A percentile compares a stretch with the other conserved stretches of the same genome.
phyloP scores from a whole-genome alignment of 2,329 filamentous ascomycete species.

The Colletotrichum eleusines region DNA sequence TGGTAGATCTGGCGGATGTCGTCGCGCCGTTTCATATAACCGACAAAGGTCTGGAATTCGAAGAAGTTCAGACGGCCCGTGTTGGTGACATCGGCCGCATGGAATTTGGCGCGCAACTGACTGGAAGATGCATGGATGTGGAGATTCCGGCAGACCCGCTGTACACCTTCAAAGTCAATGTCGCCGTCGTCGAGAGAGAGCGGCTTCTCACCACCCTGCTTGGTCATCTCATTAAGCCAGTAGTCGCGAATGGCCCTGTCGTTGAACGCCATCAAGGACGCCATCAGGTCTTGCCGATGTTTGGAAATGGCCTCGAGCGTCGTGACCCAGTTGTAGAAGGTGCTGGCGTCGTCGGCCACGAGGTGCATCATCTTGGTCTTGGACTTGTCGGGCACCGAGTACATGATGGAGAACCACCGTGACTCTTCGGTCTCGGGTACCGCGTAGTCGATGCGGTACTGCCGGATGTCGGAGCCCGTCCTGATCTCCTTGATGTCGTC shows the following conservation, averaged over 20 bases:
- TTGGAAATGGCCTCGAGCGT: constrained; percentile 87
- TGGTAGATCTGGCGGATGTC: constrained; percentile 84
- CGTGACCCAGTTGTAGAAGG: constrained; percentile 83
- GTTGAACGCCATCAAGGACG: constrained; percentile 86
- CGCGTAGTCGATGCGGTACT: constrained; percentile 88
- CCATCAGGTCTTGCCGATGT: constrained; percentile 90
- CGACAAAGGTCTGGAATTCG: constrained; percentile 88
- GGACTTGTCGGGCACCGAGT: constrained; percentile 80
- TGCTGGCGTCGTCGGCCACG: constrained; percentile 79
- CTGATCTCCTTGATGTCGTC: constrained; percentile 96
- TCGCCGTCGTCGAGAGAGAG: constrained; percentile 71
- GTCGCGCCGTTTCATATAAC: constrained; percentile 83
- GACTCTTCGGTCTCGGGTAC: constrained; percentile 75
- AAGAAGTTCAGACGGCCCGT: constrained; percentile 78
- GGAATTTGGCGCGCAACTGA: constrained; percentile 80
- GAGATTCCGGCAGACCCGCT: constrained; percentile 86
- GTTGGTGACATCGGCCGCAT: constrained; percentile 74
- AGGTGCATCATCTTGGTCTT: constrained; percentile 92
- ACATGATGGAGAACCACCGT: constrained; percentile 91
- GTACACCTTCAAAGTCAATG: constrained; percentile 82
- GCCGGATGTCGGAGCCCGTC: constrained; percentile 83
- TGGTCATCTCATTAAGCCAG: constrained; percentile 87
- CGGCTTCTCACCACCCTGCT: constrained; percentile 64
- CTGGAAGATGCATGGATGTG: constrained; percentile 90
- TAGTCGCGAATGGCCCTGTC: constrained; percentile 85